Evolutionary conservation across 257 asterid genomes (phyloP).

Genomic region (Solanum bulbocastanum): DNA sequence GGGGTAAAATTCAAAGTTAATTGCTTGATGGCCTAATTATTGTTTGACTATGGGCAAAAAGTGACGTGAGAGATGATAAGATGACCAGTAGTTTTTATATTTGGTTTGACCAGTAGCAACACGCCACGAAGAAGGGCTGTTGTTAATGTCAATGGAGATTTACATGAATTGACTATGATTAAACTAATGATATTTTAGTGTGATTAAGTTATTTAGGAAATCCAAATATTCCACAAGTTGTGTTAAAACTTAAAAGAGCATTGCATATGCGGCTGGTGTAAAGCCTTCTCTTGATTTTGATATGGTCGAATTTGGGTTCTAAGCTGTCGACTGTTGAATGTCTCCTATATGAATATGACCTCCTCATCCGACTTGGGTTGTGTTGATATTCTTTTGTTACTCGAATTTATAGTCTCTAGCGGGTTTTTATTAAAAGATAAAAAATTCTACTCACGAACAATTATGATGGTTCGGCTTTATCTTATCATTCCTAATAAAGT

Average conservation of each 20-base stretch:
- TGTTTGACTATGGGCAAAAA: constrained; percentile 6
- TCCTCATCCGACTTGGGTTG: neutral
- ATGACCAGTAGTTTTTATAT: neutral
- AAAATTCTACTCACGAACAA: rapidly evolving
- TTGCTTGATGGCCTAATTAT: constrained; percentile 2
- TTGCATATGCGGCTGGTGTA: neutral
- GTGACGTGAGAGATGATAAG: neutral
- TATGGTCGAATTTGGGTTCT: neutral
- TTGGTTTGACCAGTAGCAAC: neutral
- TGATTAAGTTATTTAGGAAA: neutral
- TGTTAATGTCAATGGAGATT: neutral
- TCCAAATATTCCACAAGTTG: neutral
- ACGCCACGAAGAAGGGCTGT: neutral
- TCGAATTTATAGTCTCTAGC: too few relatives aligned
- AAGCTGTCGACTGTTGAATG: neutral
- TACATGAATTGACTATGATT: neutral
- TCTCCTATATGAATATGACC: neutral
- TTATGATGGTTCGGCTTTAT: too few relatives aligned
- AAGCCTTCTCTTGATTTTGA: neutral
- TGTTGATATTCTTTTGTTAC: neutral
- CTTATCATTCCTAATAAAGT: too few relatives aligned
- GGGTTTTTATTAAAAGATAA: neutral
- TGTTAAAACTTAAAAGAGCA: neutral
- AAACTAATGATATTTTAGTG: neutral
- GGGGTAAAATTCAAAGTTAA: neutral